Conservation (phyloP, 345 rosid species). For the Gossypium raimondii region DNA sequence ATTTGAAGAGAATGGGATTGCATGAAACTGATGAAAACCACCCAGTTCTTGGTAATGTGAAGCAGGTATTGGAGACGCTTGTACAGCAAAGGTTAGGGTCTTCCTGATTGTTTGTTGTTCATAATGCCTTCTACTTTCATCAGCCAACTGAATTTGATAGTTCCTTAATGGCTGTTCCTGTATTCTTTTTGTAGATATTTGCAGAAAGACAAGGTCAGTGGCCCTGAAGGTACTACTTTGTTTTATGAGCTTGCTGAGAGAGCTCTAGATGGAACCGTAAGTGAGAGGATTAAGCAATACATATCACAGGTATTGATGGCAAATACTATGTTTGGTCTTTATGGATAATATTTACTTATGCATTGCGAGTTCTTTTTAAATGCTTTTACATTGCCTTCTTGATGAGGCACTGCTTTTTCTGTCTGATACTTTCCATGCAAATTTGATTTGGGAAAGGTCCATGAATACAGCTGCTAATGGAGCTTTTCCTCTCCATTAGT, state of each 20-base stretch:
- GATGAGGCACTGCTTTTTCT: not conserved
- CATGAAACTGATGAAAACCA: slow-evolving; percentile 59
- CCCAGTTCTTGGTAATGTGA: slow-evolving; percentile 66
- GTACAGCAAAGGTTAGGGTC: slow-evolving; percentile 73
- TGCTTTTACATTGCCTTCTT: not conserved
- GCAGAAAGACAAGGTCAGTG: slow-evolving; percentile 77
- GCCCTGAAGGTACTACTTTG: slow-evolving; percentile 74
- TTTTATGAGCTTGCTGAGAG: slow-evolving; percentile 91
- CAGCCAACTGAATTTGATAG: not conserved
- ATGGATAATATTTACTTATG: not conserved
- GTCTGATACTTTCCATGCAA: not conserved
- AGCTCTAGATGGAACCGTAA: slow-evolving; percentile 65
- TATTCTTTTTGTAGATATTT: slow-evolving; percentile 45
- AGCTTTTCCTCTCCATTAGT: not conserved
- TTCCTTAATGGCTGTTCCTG: not conserved
- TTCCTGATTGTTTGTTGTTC: slow-evolving; percentile 7
- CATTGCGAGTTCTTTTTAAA: not conserved
- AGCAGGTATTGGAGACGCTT: slow-evolving; percentile 68
- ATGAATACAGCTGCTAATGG: not conserved
- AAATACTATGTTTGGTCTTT: not conserved
- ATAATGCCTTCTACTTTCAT: slow-evolving; percentile 5
- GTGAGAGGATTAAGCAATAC: slow-evolving; percentile 59
- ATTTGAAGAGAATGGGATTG: slow-evolving; percentile 67
- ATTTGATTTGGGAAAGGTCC: not conserved
- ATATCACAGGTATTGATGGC: slow-evolving; percentile 57